phyloP scores from a whole-genome alignment of 257 asterid species.

The Solanum verrucosum region DNA sequence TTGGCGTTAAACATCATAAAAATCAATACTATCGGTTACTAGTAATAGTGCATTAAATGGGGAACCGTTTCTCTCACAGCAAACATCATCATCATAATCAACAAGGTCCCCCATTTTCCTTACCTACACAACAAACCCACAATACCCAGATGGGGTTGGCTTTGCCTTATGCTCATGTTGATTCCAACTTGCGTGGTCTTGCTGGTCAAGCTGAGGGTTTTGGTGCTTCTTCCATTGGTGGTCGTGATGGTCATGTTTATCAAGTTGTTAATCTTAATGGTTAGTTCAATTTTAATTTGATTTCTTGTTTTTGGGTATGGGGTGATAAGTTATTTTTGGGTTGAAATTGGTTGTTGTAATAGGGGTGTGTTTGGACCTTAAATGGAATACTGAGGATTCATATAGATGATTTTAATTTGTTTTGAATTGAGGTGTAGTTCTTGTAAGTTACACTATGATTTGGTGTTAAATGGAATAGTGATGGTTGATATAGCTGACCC shows the following conservation, averaged over 20 bases:
- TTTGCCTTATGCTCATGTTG: conserved; percentile 30
- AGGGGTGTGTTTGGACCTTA: neutral
- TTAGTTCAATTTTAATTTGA: neutral
- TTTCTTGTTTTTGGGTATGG: neutral
- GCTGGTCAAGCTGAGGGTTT: conserved; percentile 44
- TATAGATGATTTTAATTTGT: neutral
- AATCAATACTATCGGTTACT: neutral
- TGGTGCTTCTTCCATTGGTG: conserved; percentile 38
- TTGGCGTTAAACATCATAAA: neutral
- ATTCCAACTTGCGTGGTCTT: conserved; percentile 25
- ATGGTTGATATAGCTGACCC: neutral
- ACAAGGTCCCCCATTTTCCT: neutral
- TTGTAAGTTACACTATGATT: neutral
- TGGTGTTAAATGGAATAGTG: neutral
- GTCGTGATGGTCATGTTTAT: conserved; percentile 30
- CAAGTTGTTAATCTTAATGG: conserved; percentile 28
- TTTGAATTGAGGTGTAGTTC: neutral
- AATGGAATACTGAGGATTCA: neutral
- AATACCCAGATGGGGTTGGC: conserved; percentile 14
- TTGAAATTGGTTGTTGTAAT: neutral
- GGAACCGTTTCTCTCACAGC: conserved; percentile 20
- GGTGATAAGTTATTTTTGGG: neutral
- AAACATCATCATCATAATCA: conserved; percentile 1
- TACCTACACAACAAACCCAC: neutral
- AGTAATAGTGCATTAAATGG: conserved; percentile 7